These are phyloP conservation scores for Withania somnifera DNA, from an alignment of 305 asterid species.

Conservation along the genomic window DNA sequence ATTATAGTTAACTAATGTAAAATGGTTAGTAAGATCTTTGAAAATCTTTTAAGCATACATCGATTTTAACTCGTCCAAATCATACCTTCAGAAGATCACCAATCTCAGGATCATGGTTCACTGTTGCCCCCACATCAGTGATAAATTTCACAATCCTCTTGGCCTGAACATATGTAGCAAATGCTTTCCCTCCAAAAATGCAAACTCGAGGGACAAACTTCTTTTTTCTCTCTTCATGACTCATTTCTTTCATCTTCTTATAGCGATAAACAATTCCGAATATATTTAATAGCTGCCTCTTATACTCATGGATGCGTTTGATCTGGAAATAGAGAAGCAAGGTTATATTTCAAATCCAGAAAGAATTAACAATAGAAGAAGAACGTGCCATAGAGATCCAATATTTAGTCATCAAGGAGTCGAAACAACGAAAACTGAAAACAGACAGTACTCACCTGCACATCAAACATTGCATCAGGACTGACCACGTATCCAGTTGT, in stretches of 20 bases:
- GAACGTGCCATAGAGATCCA: not conserved
- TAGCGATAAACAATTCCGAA: constrained; percentile 46
- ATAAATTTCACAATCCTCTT: constrained; percentile 58
- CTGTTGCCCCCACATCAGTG: constrained; percentile 45
- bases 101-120: constrained; percentile 53
- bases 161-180: constrained; percentile 51
- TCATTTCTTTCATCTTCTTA: constrained; percentile 60
- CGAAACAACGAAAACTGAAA: not conserved
- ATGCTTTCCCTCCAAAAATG: constrained; percentile 61
- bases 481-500: constrained; percentile 47
- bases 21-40: not conserved
- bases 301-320: constrained; percentile 57
- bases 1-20: not conserved
- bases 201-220: constrained; percentile 47
- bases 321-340: constrained; percentile 17
- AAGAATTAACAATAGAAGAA: not conserved
- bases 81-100: constrained; percentile 56
- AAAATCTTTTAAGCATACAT: not conserved
- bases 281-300: constrained; percentile 44
- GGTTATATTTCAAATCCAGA: not conserved
- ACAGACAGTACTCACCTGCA: constrained; percentile 32
- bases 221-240: constrained; percentile 34
- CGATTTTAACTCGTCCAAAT: not conserved
- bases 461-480: constrained; percentile 58
- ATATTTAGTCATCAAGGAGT: not conserved